Base-by-base conservation (phyloP, 2,329 filamentous ascomycete genomes). In the Fusarium penzigii region DNA sequence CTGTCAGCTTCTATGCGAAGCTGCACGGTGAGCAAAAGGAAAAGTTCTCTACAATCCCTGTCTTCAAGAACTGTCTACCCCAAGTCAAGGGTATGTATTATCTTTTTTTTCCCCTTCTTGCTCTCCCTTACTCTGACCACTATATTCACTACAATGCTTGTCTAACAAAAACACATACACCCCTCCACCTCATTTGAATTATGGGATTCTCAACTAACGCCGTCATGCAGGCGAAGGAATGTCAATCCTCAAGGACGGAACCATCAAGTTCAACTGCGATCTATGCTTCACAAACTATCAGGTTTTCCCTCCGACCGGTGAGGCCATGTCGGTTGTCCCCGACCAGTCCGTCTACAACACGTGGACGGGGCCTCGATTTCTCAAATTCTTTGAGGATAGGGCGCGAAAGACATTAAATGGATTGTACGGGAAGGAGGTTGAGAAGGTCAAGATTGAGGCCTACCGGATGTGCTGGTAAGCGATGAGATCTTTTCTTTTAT, bases 221-320 rank as follows among this genome's bases (percentile, higher is more conserved):
- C 25, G 3, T 36, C 12, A 11, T 44, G 43, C 57, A 75, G 72
- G 72, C 17, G 73, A 75, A 59, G 70, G 72, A 45, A 75, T 75
- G 72, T 75, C 72, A 8, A 75, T 74, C 13, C 78, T 78, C 9
- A 57, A 66, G 4, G 70, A 78, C 32, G 77, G 79, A 2, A 70
- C 79, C 2, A 73, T 87, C 52, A 87, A 87, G 65, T 84, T 85
- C 70, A 85, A 83, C 52, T 83, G 82, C 61, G 75, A 84, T 45
- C 75, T 78, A 17, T 83, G 81, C 49, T 81, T 86, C 62, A 81
- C 76, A 39, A 85, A 85, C 62, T 79, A 75, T 7, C 65, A 75
- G 20, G 69, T 68, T 0, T 74, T 75, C 55, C 75, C 78, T 1
- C 48, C 69, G 2, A 78, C 77, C 2, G 79, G 80, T 2, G 74